Conservation (phyloP, 306 rosid genomes). For the Begonia loranthoides region DNA sequence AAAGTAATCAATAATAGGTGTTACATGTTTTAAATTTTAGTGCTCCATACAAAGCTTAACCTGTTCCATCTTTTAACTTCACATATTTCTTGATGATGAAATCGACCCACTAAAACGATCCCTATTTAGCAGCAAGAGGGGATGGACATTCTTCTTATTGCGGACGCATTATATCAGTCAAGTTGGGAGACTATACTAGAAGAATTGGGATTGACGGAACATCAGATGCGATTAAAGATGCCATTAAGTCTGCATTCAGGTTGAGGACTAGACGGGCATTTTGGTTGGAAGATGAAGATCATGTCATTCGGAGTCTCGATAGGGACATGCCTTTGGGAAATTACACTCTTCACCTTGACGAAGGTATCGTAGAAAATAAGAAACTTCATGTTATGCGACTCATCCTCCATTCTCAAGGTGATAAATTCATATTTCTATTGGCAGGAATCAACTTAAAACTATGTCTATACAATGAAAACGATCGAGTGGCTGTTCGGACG, state of each 20-base stretch:
- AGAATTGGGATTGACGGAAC: constrained; percentile 87
- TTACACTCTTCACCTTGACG: constrained; percentile 90
- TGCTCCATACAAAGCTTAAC: too few relatives aligned
- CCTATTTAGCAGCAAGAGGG: too few relatives aligned
- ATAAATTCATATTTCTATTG: not conserved
- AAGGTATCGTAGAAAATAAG: constrained; percentile 31
- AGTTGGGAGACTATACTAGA: constrained; percentile 84
- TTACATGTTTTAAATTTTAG: too few relatives aligned
- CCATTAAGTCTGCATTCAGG: constrained; percentile 78
- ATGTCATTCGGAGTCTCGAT: constrained; percentile 76
- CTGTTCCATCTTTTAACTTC: too few relatives aligned
- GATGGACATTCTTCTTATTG: constrained; percentile 7
- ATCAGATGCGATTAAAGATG: constrained; percentile 86
- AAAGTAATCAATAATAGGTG: too few relatives aligned
- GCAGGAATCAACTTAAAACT: constrained; percentile 73
- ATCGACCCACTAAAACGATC: too few relatives aligned
- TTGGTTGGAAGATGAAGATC: constrained; percentile 98
- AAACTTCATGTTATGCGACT: not conserved
- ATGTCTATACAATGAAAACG: constrained; percentile 72
- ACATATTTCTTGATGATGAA: too few relatives aligned
- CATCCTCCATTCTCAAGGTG: not conserved
- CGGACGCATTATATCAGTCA: constrained; percentile 87
- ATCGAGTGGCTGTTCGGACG: constrained; percentile 62
- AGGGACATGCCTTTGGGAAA: constrained; percentile 93
- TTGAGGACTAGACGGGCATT: constrained; percentile 83